A percentile compares a stretch with the other conserved stretches of the same genome.
phyloP scores from a whole-genome alignment of 768 basidiomycete genomes.

The Antrodiella citrinella region DNA sequence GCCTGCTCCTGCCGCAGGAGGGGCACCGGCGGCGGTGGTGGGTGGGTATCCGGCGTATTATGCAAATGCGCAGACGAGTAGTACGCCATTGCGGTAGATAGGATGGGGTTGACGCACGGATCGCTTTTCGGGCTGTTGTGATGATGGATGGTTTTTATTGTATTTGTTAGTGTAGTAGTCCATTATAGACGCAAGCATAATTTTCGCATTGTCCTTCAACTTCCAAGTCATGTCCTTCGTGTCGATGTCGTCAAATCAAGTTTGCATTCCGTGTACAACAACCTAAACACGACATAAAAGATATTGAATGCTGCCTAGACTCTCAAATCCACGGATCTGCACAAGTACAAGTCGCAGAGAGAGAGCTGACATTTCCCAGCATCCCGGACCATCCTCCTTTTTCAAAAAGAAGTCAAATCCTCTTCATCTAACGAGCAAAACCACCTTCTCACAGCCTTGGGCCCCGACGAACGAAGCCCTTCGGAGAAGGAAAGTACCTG shows the following conservation, averaged over 20 bases:
- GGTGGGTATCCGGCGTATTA: constrained; percentile 19
- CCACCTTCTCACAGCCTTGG: neutral
- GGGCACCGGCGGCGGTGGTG: constrained; percentile 14
- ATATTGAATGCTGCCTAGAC: constrained; percentile 7
- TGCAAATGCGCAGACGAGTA: constrained; percentile 15
- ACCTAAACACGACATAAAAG: no score
- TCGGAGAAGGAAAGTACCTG: constrained; percentile 1
- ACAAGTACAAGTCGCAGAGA: neutral
- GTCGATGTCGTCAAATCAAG: no score
- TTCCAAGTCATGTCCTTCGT: no score
- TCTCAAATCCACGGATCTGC: neutral
- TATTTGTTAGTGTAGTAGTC: neutral
- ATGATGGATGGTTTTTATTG: neutral
- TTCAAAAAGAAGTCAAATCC: neutral
- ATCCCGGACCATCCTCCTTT: no score
- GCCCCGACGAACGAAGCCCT: neutral
- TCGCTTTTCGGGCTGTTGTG: neutral
- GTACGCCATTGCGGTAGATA: constrained; percentile 1
- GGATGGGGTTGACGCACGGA: neutral
- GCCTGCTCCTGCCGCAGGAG: constrained; percentile 14
- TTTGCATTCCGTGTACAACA: no score
- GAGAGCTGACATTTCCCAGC: constrained; percentile 2
- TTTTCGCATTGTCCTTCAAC: no score
- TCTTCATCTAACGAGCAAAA: constrained; percentile 1
- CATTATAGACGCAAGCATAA: neutral